Base-by-base conservation (phyloP, 768 basidiomycete species). In the Crepidotus variabilis region DNA sequence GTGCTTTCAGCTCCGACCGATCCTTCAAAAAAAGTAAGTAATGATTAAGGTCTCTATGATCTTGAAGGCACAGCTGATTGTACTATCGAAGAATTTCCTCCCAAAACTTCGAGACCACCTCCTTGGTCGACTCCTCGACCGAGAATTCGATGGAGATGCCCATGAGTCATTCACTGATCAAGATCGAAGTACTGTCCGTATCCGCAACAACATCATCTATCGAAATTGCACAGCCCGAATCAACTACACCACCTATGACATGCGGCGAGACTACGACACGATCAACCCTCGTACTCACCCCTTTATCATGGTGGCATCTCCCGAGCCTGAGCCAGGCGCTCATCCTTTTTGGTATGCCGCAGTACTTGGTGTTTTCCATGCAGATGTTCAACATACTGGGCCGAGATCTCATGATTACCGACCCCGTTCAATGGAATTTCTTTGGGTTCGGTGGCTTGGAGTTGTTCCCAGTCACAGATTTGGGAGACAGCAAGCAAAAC, bases 61-160 rank as follows among this genome's bases (percentile, higher is more conserved):
- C 39, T 11, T 11, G 5, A 20, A 4, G 11, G 14, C 5, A 43
- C 14, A 43, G 2, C 39, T 28, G 28, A 28, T 11, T 43, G 4
- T 43, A 2, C 39, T 4, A 14, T 11, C 35, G n/a, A n/a, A 64
- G 61, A 28, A 56, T 16, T 71, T 73, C 55, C 24, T 71, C 3
- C 59, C 68, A 0, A 63, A 71, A 36, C 64, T 77, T 2, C 33
- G 72, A 54, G 59, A 72, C 23, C 68, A 75, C 47, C 58, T 72
- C 11, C 67, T 74, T 2, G 67, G 65, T 0, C 68, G 73, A 2
- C 50, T 72, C 8, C 62, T 57, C 13, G 48, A 24, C 1, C 60
- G 57, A 24, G 57, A 45, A 10, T 69, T 59, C 28, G 71, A 72
- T n/a, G 72, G 66, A 0, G 73, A 65, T 64, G 23, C 21, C 11